Evolutionary conservation across 2,329 filamentous ascomycete species (phyloP), one percentile per base, ranked within the genome.

Genomic region (Colletotrichum tamarilloi): DNA sequence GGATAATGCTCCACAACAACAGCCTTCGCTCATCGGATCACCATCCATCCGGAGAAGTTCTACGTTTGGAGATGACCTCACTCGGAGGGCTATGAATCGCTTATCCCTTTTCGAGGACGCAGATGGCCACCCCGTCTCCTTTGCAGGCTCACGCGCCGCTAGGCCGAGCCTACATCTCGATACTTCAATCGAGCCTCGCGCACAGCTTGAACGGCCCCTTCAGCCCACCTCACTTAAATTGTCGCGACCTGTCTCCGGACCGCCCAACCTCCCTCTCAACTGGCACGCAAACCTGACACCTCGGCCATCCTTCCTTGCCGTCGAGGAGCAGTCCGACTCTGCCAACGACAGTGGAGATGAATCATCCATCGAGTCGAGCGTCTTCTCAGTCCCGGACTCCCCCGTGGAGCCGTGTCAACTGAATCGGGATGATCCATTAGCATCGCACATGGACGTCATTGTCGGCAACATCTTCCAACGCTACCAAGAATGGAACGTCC

Each of bases 341-440:
- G 32, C 53, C 5, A 42, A 14, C n/a, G 70, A 73, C 1, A 70
- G 66, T 42, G 70, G 52, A 30, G 65, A 53, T 19, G 59, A 58
- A 24, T 72, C 59, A 22, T 66, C 67, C 2, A 19, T 70, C 24
- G 67, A 73, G 26, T 73, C 70, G 1, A 32, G 62, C 55, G 32
- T 73, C 9, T 73, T 69, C 46, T 70, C 70, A 9, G 60, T 71
- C 14, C 67, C 70, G 0, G 55, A 60, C 19, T 73, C 55, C 2
- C 62, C 70, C 2, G 6, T 63, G 1, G 67, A 73, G n/a, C 38
- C 56, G 2, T 26, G 32, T 8, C 53, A 69, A 3, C 60, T 71
- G 14, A 24, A 38, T 3, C 53, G 19, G 22, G 53, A 60, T 4
- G 70, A 73, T 26, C 67, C 70, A 3, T 57, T 73, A 32, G 53